A percentile compares a stretch with the other conserved stretches of the same genome.
These are phyloP conservation scores for Volvariella surrecta DNA, from an alignment of 1,284 basidiomycete species.

Conservation along the genomic window DNA sequence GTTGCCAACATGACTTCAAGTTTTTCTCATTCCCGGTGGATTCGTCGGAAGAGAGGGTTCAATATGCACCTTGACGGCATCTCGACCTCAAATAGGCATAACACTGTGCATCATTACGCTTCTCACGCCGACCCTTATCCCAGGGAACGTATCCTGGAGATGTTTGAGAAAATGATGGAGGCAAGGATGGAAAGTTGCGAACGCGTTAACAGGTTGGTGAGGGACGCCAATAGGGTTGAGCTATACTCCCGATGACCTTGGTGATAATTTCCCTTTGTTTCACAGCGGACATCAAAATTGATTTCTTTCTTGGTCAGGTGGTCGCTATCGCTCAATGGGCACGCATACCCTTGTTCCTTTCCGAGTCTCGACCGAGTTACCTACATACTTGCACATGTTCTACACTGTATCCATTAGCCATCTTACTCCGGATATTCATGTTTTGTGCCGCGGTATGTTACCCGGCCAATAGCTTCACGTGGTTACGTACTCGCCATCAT, in stretches of 20 bases:
- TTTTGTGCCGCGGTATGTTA: no score
- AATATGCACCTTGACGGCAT: slow-evolving; percentile 25
- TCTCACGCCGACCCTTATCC: slow-evolving; percentile 11
- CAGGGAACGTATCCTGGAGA: slow-evolving; percentile 46
- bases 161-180: slow-evolving; percentile 65
- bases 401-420: no score
- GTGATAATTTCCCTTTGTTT: neutral
- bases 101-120: slow-evolving; percentile 8
- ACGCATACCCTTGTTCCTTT: no score
- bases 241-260: slow-evolving; percentile 14
- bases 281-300: neutral
- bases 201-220: slow-evolving; percentile 50
- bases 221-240: slow-evolving; percentile 34
- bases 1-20: slow-evolving; percentile 9
- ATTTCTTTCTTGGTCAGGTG: no score
- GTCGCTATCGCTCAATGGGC: neutral
- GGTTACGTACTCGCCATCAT: no score
- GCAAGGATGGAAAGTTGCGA: slow-evolving; percentile 67
- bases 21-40: slow-evolving; percentile 29
- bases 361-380: no score
- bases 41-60: slow-evolving; percentile 29
- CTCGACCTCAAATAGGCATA: slow-evolving; percentile 11
- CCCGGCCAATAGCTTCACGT: no score
- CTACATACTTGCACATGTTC: no score
- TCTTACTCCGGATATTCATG: no score